phyloP scores from a whole-genome alignment of 2,329 filamentous ascomycete species.

The Exophiala lecanii-corni region DNA sequence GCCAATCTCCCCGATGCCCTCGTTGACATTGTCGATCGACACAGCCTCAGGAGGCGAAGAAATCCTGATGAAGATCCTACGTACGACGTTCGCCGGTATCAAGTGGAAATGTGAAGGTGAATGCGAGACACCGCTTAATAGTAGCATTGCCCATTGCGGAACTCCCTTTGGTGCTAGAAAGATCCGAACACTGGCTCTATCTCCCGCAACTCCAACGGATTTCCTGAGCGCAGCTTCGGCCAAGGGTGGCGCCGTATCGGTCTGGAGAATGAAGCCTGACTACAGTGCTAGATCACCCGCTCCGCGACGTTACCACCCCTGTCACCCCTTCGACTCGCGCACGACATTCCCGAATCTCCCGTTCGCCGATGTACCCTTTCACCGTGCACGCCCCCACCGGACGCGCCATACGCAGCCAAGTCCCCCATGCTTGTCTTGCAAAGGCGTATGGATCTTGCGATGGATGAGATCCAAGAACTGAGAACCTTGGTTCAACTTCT shows the following conservation, averaged over 20 bases:
- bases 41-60: constrained; percentile 20
- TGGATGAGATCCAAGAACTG: constrained; percentile 23
- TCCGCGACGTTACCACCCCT: constrained; percentile 10
- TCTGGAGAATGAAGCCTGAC: constrained; percentile 18
- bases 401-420: constrained; percentile 18
- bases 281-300: constrained; percentile 13
- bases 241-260: constrained; percentile 7
- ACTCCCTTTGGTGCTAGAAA: constrained; percentile 19
- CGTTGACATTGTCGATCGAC: constrained; percentile 20
- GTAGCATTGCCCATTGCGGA: constrained; percentile 24
- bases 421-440: constrained; percentile 24
- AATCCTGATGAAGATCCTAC: constrained; percentile 17
- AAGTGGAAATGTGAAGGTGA: constrained; percentile 22
- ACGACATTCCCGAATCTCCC: constrained; percentile 18
- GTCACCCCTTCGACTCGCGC: constrained; percentile 14
- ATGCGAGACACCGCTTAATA: constrained; percentile 23
- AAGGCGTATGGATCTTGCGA: constrained; percentile 20
- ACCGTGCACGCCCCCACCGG: constrained; percentile 21
- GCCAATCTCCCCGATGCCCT: constrained; percentile 22
- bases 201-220: constrained; percentile 15
- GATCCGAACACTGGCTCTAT: constrained; percentile 19
- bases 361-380: constrained; percentile 17
- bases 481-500: constrained; percentile 16
- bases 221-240: constrained; percentile 10
- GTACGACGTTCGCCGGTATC: constrained; percentile 15